Conservation (phyloP, 2,329 filamentous ascomycete genomes). For the Alternaria alternata region DNA sequence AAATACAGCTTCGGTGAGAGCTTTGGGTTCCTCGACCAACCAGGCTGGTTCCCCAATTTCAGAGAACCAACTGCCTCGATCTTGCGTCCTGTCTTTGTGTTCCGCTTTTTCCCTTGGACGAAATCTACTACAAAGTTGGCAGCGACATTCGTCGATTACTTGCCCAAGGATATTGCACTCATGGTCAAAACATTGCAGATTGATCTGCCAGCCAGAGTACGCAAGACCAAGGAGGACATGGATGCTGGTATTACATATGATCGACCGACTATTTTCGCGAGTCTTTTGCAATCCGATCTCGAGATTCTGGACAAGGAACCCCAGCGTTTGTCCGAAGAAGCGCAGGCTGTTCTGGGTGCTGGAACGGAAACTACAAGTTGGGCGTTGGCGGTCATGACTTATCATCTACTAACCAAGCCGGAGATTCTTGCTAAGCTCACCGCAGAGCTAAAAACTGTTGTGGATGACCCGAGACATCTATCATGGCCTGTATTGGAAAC, state of each 20-base stretch:
- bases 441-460: conserved; percentile 31
- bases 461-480: conserved; percentile 24
- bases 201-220: conserved; percentile 33
- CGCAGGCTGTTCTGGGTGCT: conserved; percentile 41
- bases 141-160: conserved; percentile 28
- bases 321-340: conserved; percentile 44
- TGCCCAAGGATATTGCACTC: conserved; percentile 29
- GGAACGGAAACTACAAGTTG: conserved; percentile 48
- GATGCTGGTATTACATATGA: conserved; percentile 36
- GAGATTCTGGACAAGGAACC: conserved; percentile 28
- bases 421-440: conserved; percentile 32
- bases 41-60: conserved; percentile 39
- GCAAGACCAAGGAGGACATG: conserved; percentile 30
- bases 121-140: conserved; percentile 28
- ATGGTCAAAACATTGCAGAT: conserved; percentile 39
- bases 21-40: conserved; percentile 36
- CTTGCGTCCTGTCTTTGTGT: conserved; percentile 32
- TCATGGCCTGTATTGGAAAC: conserved; percentile 34
- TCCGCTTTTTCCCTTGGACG: conserved; percentile 36
- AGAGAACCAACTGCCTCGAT: conserved; percentile 30
- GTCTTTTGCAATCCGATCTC: conserved; percentile 26
- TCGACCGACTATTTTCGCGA: conserved; percentile 34
- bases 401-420: conserved; percentile 39
- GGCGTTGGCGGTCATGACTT: conserved; percentile 37
- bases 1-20: conserved; percentile 34